Base-by-base conservation (phyloP, 139 green algal species). In the Prasinococcaceae sp. region DNA sequence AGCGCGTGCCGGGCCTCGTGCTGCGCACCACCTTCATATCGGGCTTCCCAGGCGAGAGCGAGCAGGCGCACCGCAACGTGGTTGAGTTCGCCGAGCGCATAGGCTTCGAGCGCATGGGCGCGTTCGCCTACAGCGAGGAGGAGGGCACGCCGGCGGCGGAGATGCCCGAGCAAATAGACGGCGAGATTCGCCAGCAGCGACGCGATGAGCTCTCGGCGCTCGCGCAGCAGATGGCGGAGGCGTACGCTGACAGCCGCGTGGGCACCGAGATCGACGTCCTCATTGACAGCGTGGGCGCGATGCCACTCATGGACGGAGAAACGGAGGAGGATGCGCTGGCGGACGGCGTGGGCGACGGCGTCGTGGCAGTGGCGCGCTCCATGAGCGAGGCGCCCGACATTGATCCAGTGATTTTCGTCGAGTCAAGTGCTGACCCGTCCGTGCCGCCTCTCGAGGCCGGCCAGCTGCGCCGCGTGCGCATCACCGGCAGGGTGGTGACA, bases 11-110 rank as follows among this genome's bases (percentile, higher is more conserved):
- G 0, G 72, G 48, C n/a, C 67, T 94, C 4, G 79, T 64, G 9
- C 66, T 94, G 52, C 73, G 85, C 19, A 93, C 82, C 33, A 93
- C 85, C 19, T 93, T 94, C 70, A 93, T 94, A 35, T 72, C 43
- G 25, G 61, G 61, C 19, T 69, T 53, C 47, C 54, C 63, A 56
- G 70, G 75, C 10, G 85, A 94, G 70, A 77, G 56, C 9, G 66
- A 83, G 9, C 74, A 63, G 33, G 69, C 79, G 24, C 81, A 92
- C 53, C 19, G 52, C 2, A 81, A 90, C 66, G 75, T 94, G 42
- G 68, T 87, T 20, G 51, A 78, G 14, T 92, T 87, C 26, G 72
- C 70, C 26, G 46, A 62, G 40, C 36, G 61, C 23, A 81, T 81
- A 52, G 72, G 63, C 17, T 93, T 93, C 60, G 73, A 92, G 66